Conservation (phyloP, 108 stramenopile genomes). For the Aurantiochytrium sp. region DNA sequence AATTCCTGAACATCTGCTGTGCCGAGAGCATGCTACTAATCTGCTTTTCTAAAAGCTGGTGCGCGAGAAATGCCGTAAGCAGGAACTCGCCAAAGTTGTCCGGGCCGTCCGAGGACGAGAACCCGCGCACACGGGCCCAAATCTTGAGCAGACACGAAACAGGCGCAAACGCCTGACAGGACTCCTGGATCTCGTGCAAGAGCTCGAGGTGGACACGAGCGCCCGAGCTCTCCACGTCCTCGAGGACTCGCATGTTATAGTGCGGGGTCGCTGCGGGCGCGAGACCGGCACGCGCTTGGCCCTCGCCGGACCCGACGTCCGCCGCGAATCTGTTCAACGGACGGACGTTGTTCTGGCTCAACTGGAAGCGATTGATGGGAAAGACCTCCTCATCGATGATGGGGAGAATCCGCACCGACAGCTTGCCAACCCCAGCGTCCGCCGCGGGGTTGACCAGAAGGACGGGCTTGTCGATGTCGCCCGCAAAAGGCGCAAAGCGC, state of each 20-base stretch:
- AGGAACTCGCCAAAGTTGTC: background rate
- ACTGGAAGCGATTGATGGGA: background rate
- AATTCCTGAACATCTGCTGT: background rate
- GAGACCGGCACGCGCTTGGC: background rate
- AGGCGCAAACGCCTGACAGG: background rate
- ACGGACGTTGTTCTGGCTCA: background rate
- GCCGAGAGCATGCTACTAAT: background rate
- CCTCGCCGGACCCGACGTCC: background rate
- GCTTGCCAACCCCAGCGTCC: background rate
- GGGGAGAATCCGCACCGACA: background rate
- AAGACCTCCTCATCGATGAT: background rate
- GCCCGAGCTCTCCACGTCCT: background rate
- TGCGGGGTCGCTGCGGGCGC: background rate
- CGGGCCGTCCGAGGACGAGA: background rate
- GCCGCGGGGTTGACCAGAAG: background rate
- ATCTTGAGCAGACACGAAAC: background rate
- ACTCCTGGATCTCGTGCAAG: background rate
- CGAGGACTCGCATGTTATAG: constrained; percentile 9
- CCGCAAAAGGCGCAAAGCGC: background rate
- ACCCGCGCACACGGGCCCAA: background rate
- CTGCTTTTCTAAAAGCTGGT: background rate
- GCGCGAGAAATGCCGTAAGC: background rate
- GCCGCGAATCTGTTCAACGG: background rate
- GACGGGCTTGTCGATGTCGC: background rate
- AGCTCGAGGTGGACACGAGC: background rate